A percentile compares a stretch with the other conserved stretches of the same genome.
phyloP scores from a whole-genome alignment of 2,329 filamentous ascomycete species.

The Colletotrichum graminicola region DNA sequence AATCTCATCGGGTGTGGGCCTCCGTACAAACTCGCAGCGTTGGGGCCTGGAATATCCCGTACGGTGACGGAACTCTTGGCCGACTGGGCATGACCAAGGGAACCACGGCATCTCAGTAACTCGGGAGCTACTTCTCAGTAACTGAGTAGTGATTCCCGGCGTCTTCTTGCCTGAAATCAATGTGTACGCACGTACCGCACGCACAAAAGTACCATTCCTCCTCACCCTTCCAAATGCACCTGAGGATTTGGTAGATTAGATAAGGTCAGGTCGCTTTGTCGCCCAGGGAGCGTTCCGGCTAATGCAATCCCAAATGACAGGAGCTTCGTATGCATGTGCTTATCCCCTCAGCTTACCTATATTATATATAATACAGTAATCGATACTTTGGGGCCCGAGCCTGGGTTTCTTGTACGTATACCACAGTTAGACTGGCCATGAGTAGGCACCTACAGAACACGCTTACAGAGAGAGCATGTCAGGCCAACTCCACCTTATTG shows the following conservation, averaged over 20 bases:
- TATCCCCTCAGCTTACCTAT: constrained; percentile 1
- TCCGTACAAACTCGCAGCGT: neutral
- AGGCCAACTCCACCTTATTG: constrained; percentile 9
- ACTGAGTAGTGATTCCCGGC: neutral
- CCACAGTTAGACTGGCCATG: neutral
- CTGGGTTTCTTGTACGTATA: neutral
- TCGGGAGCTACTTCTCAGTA: constrained; percentile 6
- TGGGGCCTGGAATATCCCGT: constrained; percentile 9
- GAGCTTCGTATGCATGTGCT: constrained; percentile 17
- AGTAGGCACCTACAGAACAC: neutral
- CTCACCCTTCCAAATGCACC: neutral
- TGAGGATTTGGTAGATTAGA: neutral
- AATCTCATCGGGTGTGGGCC: constrained; percentile 16
- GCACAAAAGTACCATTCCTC: neutral
- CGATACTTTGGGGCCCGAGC: neutral
- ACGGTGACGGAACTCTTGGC: constrained; percentile 9
- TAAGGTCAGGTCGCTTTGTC: constrained; percentile 2
- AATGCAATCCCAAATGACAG: constrained; percentile 41
- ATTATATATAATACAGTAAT: neutral
- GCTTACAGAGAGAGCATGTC: neutral
- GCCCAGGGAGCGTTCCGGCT: constrained; percentile 36
- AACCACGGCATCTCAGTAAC: constrained; percentile 23
- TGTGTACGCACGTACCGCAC: constrained; percentile 17
- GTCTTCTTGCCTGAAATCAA: neutral
- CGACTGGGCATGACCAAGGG: constrained; percentile 17